phyloP scores from a whole-genome alignment of 768 basidiomycete genomes.

The Dioszegia crocea region DNA sequence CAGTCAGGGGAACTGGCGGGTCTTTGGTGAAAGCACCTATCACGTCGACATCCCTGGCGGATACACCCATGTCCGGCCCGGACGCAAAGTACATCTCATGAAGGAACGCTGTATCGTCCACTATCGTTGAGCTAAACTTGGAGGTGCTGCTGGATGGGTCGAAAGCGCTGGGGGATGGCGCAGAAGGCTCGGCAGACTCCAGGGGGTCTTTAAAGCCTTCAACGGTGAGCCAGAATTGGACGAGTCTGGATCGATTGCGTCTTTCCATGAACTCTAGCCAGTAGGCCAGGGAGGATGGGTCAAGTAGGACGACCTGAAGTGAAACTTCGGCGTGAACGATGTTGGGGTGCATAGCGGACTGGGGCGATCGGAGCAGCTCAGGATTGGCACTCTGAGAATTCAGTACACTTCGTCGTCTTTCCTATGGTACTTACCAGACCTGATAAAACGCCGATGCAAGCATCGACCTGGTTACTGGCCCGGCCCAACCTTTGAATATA shows the following conservation, averaged over 20 bases:
- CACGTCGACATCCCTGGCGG: constrained; percentile 62
- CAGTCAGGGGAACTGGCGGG: constrained; percentile 52
- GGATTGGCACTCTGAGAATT: neutral
- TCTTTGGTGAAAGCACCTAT: constrained; percentile 62
- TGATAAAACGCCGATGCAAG: constrained; percentile 74
- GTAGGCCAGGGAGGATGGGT: constrained; percentile 85
- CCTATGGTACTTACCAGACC: constrained; percentile 46
- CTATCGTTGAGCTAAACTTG: constrained; percentile 59
- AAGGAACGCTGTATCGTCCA: constrained; percentile 85
- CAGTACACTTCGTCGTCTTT: neutral
- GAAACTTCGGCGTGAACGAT: neutral
- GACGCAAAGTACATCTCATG: constrained; percentile 75
- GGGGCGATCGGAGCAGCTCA: constrained; percentile 1
- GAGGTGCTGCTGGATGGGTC: constrained; percentile 60
- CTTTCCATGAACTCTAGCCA: constrained; percentile 99
- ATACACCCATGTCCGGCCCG: constrained; percentile 56
- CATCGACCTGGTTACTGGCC: constrained; percentile 81
- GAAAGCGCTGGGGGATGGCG: constrained; percentile 48
- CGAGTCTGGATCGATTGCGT: constrained; percentile 70
- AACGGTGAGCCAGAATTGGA: constrained; percentile 96
- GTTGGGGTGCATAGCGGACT: neutral
- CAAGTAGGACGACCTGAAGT: constrained; percentile 60
- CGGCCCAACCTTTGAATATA: constrained; percentile 83
- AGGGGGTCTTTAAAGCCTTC: constrained; percentile 97
- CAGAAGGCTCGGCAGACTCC: constrained; percentile 63